Evolutionary conservation across 192 early-diverging fungal genomes (phyloP), one percentile per base, ranked within the genome.

Genomic region (Rhizophlyctis rosea): DNA sequence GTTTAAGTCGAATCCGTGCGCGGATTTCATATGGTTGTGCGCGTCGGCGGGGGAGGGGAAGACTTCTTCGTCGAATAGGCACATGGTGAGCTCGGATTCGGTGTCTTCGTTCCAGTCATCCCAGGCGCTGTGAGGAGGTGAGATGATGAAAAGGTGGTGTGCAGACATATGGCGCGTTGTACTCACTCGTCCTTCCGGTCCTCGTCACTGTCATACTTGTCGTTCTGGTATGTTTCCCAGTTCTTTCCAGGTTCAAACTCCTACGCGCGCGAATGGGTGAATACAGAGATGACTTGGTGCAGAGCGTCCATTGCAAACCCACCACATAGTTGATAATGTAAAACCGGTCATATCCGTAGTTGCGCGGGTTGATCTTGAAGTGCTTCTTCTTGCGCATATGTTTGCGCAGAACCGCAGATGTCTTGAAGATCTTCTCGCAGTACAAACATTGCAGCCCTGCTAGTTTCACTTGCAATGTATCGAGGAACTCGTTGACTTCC

Each of bases 381-480:
- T 97, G 94, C 78, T 92, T 95, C 87, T 95, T 97, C 76, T 97
- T 97, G 66, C 94, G 88, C 94, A 97, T 97, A 59, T 97, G 94
- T 73, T 93, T 92, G 55, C 94, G 84, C 64, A 97, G 76, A 23
- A 95, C 92, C 0, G 90, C 88, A 11, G 86, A 76, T 11, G 90
- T 87, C 23, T 90, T 92, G 69, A 95, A 97, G 16, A 82, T 88
- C 74, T 91, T 92, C 74, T 97, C 94, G 71, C 94, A 97, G 74
- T 94, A 97, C 51, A 95, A 77, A 60, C 94, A 97, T 39, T 73
- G 56, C 57, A 68, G 32, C 80, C 75, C 77, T 11, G 77, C 78
- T 53, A 95, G 72, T 47, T 92, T 90, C 31, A 68, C 62, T 57
- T 90, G 86, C 30, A 95, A 72, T 64, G 91, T 84, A 51, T 81